Percentiles rank a stretch among this genome's conserved stretches.
Conservation (phyloP, 495 filamentous ascomycete genomes). For the Aspergillus haitiensis region DNA sequence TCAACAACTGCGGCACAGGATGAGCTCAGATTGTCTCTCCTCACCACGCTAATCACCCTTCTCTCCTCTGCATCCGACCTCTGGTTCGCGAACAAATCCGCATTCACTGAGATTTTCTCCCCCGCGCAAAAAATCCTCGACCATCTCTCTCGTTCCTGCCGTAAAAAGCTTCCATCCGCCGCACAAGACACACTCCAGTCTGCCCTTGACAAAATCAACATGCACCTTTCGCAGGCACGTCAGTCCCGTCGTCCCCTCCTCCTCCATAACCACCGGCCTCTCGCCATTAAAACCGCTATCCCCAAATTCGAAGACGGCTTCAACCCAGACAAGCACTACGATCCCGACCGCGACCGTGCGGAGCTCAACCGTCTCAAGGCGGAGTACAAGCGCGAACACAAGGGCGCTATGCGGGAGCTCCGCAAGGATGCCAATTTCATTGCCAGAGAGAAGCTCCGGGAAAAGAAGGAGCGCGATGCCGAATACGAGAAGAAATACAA, state of each 20-base stretch:
- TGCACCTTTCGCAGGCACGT: slow-evolving; percentile 54
- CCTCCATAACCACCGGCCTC: slow-evolving; percentile 84
- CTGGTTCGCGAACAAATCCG: slow-evolving; percentile 65
- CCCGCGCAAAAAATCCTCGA: slow-evolving; percentile 57
- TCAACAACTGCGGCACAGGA: slow-evolving; percentile 31
- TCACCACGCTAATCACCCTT: slow-evolving; percentile 57
- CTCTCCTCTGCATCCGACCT: slow-evolving; percentile 59
- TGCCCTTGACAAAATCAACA: slow-evolving; percentile 44
- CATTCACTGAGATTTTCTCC: slow-evolving; percentile 72
- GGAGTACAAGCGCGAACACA: slow-evolving; percentile 91
- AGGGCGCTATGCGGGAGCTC: slow-evolving; percentile 91
- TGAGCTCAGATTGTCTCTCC: slow-evolving; percentile 58
- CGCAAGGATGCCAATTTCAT: slow-evolving; percentile 92
- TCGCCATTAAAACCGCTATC: slow-evolving; percentile 82
- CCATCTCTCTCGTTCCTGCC: slow-evolving; percentile 55
- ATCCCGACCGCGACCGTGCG: slow-evolving; percentile 84
- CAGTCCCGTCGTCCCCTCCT: slow-evolving; percentile 72
- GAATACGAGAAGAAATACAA: slow-evolving; percentile 95
- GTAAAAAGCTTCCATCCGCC: slow-evolving; percentile 39
- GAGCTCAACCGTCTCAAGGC: slow-evolving; percentile 75
- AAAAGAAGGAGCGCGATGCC: slow-evolving; percentile 88
- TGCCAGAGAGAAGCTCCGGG: slow-evolving; percentile 78
- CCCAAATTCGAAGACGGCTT: slow-evolving; percentile 97
- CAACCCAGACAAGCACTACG: slow-evolving; percentile 94
- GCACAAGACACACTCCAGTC: slow-evolving; percentile 38